Percentiles rank a stretch among this genome's conserved stretches.
Evolutionary conservation across 192 early-diverging fungal genomes (phyloP).

Genomic region (Coemansia sp.): DNA sequence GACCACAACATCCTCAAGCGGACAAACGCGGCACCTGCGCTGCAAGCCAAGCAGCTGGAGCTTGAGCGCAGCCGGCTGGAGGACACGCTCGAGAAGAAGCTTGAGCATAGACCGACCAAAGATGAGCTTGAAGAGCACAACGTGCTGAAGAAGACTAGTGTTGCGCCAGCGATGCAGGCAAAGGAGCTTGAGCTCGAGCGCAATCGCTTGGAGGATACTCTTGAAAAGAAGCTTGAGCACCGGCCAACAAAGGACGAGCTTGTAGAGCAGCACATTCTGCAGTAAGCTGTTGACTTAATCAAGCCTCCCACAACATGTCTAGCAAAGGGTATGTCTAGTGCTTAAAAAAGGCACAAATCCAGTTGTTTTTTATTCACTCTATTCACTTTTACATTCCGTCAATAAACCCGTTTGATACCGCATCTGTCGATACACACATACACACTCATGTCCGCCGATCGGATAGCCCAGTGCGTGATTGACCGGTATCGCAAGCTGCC

Average conservation of each 20-base stretch:
- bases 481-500: constrained; percentile 58
- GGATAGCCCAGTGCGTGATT: constrained; percentile 55
- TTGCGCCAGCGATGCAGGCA: constrained; percentile 43
- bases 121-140: constrained; percentile 57
- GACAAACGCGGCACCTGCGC: constrained; percentile 9
- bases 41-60: constrained; percentile 19
- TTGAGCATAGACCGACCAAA: constrained; percentile 51
- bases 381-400: not conserved
- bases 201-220: constrained; percentile 47
- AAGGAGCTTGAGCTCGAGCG: constrained; percentile 28
- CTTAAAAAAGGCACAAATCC: not conserved
- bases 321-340: too few species aligned
- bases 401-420: not conserved
- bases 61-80: constrained; percentile 11
- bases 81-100: constrained; percentile 54
- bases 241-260: constrained; percentile 60
- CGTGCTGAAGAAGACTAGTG: constrained; percentile 55
- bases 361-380: not conserved
- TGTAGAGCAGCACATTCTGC: constrained; percentile 62
- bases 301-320: too few species aligned
- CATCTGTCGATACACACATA: too few species aligned
- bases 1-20: constrained; percentile 54
- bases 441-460: constrained; percentile 12
- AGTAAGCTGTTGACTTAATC: not conserved
- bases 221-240: constrained; percentile 57